Conservation (phyloP, 768 basidiomycete species). For the Cyclocybe cylindracea region DNA sequence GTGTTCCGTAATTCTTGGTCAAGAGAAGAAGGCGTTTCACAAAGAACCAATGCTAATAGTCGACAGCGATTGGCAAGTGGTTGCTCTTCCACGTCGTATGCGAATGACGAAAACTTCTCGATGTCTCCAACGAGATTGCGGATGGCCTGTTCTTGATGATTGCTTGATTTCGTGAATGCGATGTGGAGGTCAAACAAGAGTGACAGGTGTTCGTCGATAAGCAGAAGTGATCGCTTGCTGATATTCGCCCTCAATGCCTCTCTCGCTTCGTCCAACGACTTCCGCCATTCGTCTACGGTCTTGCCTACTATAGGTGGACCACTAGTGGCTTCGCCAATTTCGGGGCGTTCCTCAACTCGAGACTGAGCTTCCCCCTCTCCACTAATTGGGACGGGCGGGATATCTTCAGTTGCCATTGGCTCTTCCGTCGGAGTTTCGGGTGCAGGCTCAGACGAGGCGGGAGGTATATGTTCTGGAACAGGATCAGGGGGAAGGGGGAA, state of each 20-base stretch:
- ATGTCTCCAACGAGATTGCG: slow-evolving; percentile 78
- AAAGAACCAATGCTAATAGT: slow-evolving; percentile 80
- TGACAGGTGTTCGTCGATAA: slow-evolving; percentile 86
- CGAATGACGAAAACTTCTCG: slow-evolving; percentile 61
- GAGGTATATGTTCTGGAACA: slow-evolving; percentile 7
- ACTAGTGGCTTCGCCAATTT: neutral
- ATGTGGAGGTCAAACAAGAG: slow-evolving; percentile 87
- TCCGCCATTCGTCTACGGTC: slow-evolving; percentile 62
- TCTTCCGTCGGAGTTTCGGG: neutral
- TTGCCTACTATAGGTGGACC: slow-evolving; percentile 32
- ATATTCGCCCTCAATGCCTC: slow-evolving; percentile 66
- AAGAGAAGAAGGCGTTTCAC: slow-evolving; percentile 68
- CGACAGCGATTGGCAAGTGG: slow-evolving; percentile 82
- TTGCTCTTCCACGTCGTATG: slow-evolving; percentile 72
- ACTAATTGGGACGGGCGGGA: slow-evolving; percentile 6
- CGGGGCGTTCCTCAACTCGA: neutral
- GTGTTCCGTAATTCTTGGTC: slow-evolving; percentile 51
- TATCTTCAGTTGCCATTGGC: neutral
- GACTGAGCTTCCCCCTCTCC: neutral
- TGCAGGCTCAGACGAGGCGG: neutral
- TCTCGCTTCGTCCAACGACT: slow-evolving; percentile 65
- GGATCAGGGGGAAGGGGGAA: slow-evolving; percentile 73
- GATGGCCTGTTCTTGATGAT: slow-evolving; percentile 66
- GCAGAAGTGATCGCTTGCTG: slow-evolving; percentile 65
- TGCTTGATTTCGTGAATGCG: slow-evolving; percentile 71